phyloP scores from a whole-genome alignment of 2,329 filamentous ascomycete genomes.

The Neospermospora avenae region DNA sequence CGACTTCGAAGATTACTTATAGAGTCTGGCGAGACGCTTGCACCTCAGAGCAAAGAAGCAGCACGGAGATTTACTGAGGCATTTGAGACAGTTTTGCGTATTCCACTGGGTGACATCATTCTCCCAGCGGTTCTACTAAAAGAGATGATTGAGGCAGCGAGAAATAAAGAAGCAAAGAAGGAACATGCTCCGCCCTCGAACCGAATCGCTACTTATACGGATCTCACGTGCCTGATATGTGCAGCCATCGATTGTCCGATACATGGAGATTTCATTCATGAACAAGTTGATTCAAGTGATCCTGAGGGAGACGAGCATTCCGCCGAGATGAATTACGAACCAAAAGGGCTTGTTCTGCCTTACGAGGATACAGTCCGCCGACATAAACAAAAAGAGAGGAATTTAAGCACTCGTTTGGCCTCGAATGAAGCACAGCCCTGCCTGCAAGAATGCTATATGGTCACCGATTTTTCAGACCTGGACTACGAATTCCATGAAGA shows the following conservation, averaged over 20 bases:
- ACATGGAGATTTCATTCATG: conserved; percentile 29
- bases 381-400: conserved; percentile 11
- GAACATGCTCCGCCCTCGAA: not conserved
- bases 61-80: conserved; percentile 16
- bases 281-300: conserved; percentile 4
- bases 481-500: conserved; percentile 8
- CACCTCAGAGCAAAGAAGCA: not conserved
- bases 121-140: conserved; percentile 22
- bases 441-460: conserved; percentile 19
- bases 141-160: conserved; percentile 22
- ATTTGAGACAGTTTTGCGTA: conserved; percentile 20
- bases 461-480: conserved; percentile 5
- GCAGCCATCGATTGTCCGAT: conserved; percentile 28
- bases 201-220: conserved; percentile 25
- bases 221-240: conserved; percentile 31
- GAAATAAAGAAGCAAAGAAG: conserved; percentile 1
- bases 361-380: conserved; percentile 25
- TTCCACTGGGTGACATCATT: conserved; percentile 21
- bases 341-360: conserved; percentile 16
- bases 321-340: conserved; percentile 20
- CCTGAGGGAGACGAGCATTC: conserved; percentile 16
- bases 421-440: conserved; percentile 10
- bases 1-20: conserved; percentile 16
- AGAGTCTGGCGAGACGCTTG: conserved; percentile 13
- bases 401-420: not conserved